phyloP scores from a whole-genome alignment of 1,139 yeast genomes.

The Candida sanyaensis region DNA sequence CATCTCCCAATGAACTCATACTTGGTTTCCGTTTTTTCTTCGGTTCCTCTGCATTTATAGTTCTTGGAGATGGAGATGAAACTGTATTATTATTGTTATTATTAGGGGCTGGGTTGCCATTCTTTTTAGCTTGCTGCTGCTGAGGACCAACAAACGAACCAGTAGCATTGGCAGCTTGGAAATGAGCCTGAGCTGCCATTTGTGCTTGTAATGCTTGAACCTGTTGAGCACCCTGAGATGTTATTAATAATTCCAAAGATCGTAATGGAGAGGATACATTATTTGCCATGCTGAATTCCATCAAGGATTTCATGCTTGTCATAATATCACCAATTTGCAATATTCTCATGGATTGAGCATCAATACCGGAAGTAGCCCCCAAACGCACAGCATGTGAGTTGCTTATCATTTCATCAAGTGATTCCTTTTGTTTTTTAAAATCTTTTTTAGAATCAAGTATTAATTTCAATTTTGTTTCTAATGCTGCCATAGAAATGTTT shows the following conservation, averaged over 20 bases:
- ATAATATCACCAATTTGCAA: constrained; percentile 78
- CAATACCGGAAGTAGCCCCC: constrained; percentile 55
- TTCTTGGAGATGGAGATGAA: constrained; percentile 24
- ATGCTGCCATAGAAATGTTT: constrained; percentile 23
- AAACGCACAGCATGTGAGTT: constrained; percentile 26
- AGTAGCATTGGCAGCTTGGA: not conserved
- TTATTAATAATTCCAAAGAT: constrained; percentile 55
- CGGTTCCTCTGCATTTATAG: constrained; percentile 22
- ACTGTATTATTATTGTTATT: constrained; percentile 6
- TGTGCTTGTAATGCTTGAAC: constrained; percentile 16
- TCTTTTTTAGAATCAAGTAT: constrained; percentile 10
- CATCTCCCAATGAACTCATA: constrained; percentile 13
- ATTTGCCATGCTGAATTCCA: constrained; percentile 53
- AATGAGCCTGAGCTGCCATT: constrained; percentile 8
- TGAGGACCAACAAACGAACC: constrained; percentile 1
- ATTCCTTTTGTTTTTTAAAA: constrained; percentile 23
- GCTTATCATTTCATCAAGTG: constrained; percentile 24
- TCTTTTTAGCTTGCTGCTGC: not conserved
- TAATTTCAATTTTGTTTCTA: constrained; percentile 28
- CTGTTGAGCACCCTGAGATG: constrained; percentile 25
- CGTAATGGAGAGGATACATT: constrained; percentile 55
- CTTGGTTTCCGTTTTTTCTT: constrained; percentile 23
- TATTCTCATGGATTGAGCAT: constrained; percentile 63
- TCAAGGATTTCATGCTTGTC: constrained; percentile 65
- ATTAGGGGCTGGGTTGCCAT: constrained; percentile 7